Conservation (phyloP, 495 filamentous ascomycete species). For the Aspergillus conjunctus region DNA sequence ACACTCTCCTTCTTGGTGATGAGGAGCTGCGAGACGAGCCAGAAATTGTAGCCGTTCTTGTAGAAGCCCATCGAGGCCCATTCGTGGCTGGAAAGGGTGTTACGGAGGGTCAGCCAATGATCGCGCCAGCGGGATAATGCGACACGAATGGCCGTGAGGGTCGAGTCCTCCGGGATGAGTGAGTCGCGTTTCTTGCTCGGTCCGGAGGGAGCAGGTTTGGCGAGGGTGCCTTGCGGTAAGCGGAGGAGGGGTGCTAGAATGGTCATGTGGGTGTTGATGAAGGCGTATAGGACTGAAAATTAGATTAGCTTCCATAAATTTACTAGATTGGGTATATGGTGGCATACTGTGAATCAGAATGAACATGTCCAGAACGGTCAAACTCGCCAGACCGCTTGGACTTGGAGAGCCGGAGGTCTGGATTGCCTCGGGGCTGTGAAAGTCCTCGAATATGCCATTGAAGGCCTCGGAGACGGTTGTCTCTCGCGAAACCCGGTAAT, state of each 20-base stretch:
- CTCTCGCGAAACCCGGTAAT: constrained; percentile 39
- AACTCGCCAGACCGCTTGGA: constrained; percentile 10
- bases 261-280: constrained; percentile 50
- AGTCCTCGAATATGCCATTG: constrained; percentile 36
- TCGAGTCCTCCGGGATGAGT: constrained; percentile 38
- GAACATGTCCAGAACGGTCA: constrained; percentile 48
- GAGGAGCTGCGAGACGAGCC: constrained; percentile 48
- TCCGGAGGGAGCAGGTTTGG: constrained; percentile 7
- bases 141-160: constrained; percentile 35
- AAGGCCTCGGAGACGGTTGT: constrained; percentile 39
- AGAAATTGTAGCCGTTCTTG: constrained; percentile 50
- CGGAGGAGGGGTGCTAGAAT: constrained; percentile 37
- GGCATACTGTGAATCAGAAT: constrained; percentile 46
- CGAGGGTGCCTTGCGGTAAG: constrained; percentile 10
- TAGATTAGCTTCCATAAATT: constrained; percentile 13
- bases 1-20: constrained; percentile 52
- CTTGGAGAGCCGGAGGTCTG: constrained; percentile 9
- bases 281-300: constrained; percentile 43
- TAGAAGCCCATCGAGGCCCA: constrained; percentile 52
- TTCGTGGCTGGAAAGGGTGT: constrained; percentile 36
- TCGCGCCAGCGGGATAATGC: constrained; percentile 45
- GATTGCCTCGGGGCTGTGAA: constrained; percentile 10
- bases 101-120: constrained; percentile 39
- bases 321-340: neutral
- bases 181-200: constrained; percentile 14